These are phyloP conservation scores for Euphorbia tirucalli DNA, from an alignment of 345 rosid genomes.

Conservation along the genomic window DNA sequence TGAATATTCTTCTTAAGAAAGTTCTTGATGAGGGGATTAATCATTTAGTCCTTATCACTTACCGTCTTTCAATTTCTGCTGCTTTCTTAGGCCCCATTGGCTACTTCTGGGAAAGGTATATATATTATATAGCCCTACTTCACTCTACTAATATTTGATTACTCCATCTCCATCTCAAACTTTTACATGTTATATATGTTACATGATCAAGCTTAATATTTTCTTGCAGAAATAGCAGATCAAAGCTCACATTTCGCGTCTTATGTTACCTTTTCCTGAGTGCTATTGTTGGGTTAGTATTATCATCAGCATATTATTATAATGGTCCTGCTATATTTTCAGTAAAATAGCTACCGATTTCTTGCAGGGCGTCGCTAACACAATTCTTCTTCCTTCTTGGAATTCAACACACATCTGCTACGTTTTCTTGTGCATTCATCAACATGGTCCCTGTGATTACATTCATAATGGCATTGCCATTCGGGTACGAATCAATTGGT, in stretches of 20 bases:
- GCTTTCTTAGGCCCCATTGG: conserved; percentile 65
- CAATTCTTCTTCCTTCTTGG: conserved; percentile 63
- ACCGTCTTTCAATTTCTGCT: conserved; percentile 56
- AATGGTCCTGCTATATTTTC: no score
- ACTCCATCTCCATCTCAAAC: not conserved
- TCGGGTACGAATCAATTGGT: conserved; percentile 55
- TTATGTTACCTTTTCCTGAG: conserved; percentile 56
- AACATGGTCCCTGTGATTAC: conserved; percentile 66
- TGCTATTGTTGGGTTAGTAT: conserved; percentile 64
- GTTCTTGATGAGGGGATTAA: conserved; percentile 56
- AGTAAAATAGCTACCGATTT: not conserved
- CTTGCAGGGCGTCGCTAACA: conserved; percentile 52
- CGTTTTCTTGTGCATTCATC: conserved; percentile 59
- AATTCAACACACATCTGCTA: conserved; percentile 61
- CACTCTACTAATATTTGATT: no score
- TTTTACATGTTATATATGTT: no score
- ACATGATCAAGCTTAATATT: no score
- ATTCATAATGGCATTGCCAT: conserved; percentile 55
- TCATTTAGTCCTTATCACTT: conserved; percentile 61
- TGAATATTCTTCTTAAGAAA: conserved; percentile 61
- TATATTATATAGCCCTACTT: no score
- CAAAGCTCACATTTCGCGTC: conserved; percentile 47
- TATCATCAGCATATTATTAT: no score
- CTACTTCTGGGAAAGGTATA: conserved; percentile 56
- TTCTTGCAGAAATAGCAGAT: conserved; percentile 55